These are phyloP conservation scores for Apiospora kogelbergensis DNA, from an alignment of 2,329 filamentous ascomycete genomes.

Conservation along the genomic window DNA sequence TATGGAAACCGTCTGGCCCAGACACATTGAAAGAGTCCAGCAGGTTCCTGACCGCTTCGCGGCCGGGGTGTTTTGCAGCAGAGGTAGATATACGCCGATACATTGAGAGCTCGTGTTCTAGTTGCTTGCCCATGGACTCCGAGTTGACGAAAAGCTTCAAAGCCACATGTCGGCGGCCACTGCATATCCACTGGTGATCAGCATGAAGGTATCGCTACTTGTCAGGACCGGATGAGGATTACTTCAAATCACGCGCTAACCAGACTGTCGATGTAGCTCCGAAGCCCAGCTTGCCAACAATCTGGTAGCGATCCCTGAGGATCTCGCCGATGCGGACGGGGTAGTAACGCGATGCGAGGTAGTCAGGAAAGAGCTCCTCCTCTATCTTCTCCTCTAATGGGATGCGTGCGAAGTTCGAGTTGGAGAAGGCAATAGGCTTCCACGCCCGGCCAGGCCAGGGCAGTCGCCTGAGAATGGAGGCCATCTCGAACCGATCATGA, in stretches of 20 bases:
- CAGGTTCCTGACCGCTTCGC: conserved; percentile 29
- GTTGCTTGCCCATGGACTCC: conserved; percentile 21
- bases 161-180: conserved; percentile 28
- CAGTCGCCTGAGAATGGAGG: neutral
- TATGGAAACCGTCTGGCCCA: conserved; percentile 35
- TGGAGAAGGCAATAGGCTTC: neutral
- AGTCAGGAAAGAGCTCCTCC: conserved; percentile 14
- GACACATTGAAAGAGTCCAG: conserved; percentile 38
- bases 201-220: neutral
- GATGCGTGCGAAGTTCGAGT: neutral
- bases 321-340: conserved; percentile 16
- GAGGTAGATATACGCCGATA: conserved; percentile 36
- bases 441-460: neutral
- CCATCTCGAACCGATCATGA: neutral
- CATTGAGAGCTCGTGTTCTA: conserved; percentile 40
- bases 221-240: neutral
- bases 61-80: conserved; percentile 31
- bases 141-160: conserved; percentile 33
- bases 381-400: conserved; percentile 7
- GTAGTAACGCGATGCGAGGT: conserved; percentile 13
- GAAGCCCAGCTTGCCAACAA: conserved; percentile 25
- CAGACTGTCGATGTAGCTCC: conserved; percentile 23
- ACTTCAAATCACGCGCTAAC: conserved; percentile 23
- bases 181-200: conserved; percentile 15
- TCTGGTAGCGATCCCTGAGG: conserved; percentile 21